Percentiles rank a stretch among this genome's conserved stretches.
Conservation (phyloP, 441 rosid species). For the Breynia disticha region DNA sequence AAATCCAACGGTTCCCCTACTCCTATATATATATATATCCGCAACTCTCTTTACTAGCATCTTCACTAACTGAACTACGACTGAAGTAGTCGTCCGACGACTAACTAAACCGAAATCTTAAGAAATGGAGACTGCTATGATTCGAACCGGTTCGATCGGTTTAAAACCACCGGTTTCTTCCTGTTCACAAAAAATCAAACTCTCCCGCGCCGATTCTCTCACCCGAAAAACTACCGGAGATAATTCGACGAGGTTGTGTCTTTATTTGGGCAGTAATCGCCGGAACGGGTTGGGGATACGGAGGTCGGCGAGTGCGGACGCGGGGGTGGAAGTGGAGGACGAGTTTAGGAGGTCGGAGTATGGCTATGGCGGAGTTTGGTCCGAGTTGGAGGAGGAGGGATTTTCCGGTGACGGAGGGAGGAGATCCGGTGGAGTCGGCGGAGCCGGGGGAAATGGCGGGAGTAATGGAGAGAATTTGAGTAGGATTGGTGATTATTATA, state of each 20-base stretch:
- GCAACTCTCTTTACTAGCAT: too few relatives aligned
- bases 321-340: constrained; percentile 36
- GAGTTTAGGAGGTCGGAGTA: neutral
- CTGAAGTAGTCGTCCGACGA: neutral
- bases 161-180: constrained; percentile 16
- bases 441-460: constrained; percentile 12
- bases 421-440: constrained; percentile 5
- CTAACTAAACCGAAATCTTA: neutral
- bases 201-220: constrained; percentile 32
- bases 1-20: constrained; percentile 22
- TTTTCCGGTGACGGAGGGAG: constrained; percentile 28
- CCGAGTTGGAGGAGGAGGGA: constrained; percentile 27
- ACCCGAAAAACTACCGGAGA: constrained; percentile 21
- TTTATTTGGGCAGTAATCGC: constrained; percentile 28
- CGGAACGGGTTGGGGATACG: constrained; percentile 21
- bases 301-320: constrained; percentile 27
- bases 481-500: constrained; percentile 57
- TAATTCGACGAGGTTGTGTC: constrained; percentile 27
- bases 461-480: constrained; percentile 21
- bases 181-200: constrained; percentile 21
- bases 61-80: too few relatives aligned
- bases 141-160: constrained; percentile 51
- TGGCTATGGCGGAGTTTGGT: neutral
- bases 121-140: constrained; percentile 43
- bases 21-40: constrained; percentile 13